phyloP scores from a whole-genome alignment of 495 filamentous ascomycete species.

The Glonium stellatum region DNA sequence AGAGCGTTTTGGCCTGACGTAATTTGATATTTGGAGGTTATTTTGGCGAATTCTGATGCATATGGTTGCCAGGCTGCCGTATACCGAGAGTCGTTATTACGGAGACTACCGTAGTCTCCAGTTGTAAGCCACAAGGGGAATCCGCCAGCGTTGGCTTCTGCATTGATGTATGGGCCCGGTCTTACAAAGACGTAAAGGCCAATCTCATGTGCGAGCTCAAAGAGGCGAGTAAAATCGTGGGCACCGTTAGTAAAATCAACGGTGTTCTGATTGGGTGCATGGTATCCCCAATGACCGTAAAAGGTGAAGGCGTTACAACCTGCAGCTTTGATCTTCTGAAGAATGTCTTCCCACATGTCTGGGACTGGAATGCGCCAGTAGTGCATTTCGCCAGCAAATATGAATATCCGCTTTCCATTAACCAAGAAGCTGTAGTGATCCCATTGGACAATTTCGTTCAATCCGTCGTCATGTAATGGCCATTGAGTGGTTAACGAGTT shows the following conservation, averaged over 20 bases:
- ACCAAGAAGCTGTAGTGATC: conserved; percentile 53
- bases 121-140: too few relatives aligned
- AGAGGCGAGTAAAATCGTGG: conserved; percentile 47
- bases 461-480: conserved; percentile 46
- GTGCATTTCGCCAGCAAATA: conserved; percentile 55
- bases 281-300: conserved; percentile 53
- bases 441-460: conserved; percentile 50
- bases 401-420: conserved; percentile 49
- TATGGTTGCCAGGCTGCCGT: too few relatives aligned
- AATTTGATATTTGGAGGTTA: too few relatives aligned
- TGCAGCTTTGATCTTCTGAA: conserved; percentile 55
- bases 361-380: conserved; percentile 53
- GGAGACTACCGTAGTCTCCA: too few relatives aligned
- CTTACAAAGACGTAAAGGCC: conserved; percentile 54
- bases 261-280: conserved; percentile 39
- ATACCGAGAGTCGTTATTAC: too few relatives aligned
- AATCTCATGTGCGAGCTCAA: conserved; percentile 50
- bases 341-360: conserved; percentile 54
- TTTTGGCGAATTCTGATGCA: too few relatives aligned
- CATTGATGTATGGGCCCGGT: conserved; percentile 56
- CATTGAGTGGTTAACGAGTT: conserved; percentile 24
- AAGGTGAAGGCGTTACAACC: conserved; percentile 52
- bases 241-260: conserved; percentile 53
- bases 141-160: conserved; percentile 36
- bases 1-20: too few relatives aligned